phyloP scores from a whole-genome alignment of 495 filamentous ascomycete species.

The Arthonia radiata region DNA sequence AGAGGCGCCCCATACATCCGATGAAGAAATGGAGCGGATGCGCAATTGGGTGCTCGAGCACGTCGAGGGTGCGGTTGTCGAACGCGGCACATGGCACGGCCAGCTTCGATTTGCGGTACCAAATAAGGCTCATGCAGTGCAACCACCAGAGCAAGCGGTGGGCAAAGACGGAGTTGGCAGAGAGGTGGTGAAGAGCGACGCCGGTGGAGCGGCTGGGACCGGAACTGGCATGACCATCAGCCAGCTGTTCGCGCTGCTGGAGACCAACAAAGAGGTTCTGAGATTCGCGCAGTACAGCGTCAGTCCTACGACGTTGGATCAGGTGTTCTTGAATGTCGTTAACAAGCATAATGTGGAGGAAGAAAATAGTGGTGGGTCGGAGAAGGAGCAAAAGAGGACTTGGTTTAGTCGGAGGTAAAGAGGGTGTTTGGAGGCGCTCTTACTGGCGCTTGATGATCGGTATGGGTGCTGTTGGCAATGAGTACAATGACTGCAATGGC shows the following conservation, averaged over 20 bases:
- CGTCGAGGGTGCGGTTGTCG: slow-evolving; percentile 34
- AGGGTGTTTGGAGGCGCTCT: too few relatives aligned
- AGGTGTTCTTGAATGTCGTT: slow-evolving; percentile 69
- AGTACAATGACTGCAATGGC: too few relatives aligned
- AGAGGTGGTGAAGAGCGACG: slow-evolving; percentile 1
- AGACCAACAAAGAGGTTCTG: slow-evolving; percentile 35
- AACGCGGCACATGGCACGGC: slow-evolving; percentile 55
- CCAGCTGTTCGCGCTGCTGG: slow-evolving; percentile 41
- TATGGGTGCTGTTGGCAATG: too few relatives aligned
- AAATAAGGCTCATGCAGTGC: slow-evolving; percentile 3
- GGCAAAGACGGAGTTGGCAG: slow-evolving; percentile 4
- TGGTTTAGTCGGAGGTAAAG: too few relatives aligned
- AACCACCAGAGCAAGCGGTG: slow-evolving; percentile 8
- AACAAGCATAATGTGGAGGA: slow-evolving; percentile 51
- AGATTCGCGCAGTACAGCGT: slow-evolving; percentile 62
- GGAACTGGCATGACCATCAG: too few relatives aligned
- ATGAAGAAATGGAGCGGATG: slow-evolving; percentile 37
- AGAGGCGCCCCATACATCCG: slow-evolving; percentile 40
- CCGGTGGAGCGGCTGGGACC: too few relatives aligned
- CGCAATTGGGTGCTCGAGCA: slow-evolving; percentile 30
- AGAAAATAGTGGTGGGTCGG: too few relatives aligned
- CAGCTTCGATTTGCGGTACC: slow-evolving; percentile 60
- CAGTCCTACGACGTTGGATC: slow-evolving; percentile 58
- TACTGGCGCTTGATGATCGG: too few relatives aligned
- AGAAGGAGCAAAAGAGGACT: too few relatives aligned